phyloP scores from a whole-genome alignment of 345 rosid species.

The Erysimum cheiranthoides region DNA sequence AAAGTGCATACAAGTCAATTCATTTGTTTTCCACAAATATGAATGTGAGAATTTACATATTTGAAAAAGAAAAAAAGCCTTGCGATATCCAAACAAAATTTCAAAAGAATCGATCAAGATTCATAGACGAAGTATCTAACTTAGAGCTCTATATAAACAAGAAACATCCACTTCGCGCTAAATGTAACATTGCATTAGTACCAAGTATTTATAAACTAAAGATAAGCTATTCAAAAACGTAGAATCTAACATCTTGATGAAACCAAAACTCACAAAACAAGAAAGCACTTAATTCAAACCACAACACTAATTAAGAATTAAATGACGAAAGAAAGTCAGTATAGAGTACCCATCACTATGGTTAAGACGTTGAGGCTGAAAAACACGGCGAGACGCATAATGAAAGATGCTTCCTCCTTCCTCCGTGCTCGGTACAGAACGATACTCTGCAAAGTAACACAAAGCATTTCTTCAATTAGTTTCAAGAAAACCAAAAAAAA shows the following conservation, averaged over 20 bases:
- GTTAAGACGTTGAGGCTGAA: constrained; percentile 50
- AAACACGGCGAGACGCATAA: constrained; percentile 50
- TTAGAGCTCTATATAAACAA: neutral
- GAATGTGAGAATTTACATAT: constrained; percentile 9
- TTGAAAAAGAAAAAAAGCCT: neutral
- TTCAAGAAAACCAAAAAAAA: neutral
- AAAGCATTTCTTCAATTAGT: neutral
- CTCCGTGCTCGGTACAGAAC: constrained; percentile 53
- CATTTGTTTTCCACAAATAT: neutral
- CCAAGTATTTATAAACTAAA: neutral
- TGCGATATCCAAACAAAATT: neutral
- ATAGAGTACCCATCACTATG: constrained; percentile 54
- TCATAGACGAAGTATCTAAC: neutral
- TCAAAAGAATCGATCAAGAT: constrained; percentile 6
- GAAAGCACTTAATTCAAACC: neutral
- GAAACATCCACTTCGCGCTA: neutral
- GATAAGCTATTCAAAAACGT: neutral
- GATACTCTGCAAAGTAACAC: constrained; percentile 53
- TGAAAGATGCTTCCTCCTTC: constrained; percentile 53
- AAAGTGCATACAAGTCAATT: constrained; percentile 18
- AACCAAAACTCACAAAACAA: neutral
- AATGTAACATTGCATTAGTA: constrained; percentile 12
- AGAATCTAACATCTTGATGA: constrained; percentile 7
- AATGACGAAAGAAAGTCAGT: neutral
- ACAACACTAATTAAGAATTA: neutral